Evolutionary conservation across 371 early-diverging fungal genomes (phyloP).

Genomic region (Batkoa obscura): DNA sequence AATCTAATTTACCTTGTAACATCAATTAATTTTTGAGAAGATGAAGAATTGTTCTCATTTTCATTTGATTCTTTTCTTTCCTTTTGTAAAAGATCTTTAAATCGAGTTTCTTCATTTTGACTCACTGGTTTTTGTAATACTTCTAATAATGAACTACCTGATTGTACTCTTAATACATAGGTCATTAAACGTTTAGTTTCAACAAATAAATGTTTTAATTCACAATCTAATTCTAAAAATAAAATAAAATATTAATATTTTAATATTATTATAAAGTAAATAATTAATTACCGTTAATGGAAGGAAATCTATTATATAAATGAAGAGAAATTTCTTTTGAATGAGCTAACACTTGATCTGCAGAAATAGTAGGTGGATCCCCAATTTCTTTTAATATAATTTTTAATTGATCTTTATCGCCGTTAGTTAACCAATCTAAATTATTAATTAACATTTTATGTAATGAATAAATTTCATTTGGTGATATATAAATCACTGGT

Average conservation of each 20-base stretch:
- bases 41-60: not conserved
- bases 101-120: slow-evolving; percentile 49
- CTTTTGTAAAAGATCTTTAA: slow-evolving; percentile 26
- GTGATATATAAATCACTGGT: slow-evolving; percentile 73
- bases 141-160: slow-evolving; percentile 56
- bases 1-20: not conserved
- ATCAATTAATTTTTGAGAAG: not conserved
- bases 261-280: slow-evolving; percentile 10
- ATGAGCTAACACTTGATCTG: slow-evolving; percentile 17
- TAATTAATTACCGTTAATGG: slow-evolving; percentile 10
- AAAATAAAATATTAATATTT: slow-evolving; percentile 4
- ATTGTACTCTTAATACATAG: slow-evolving; percentile 63
- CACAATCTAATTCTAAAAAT: slow-evolving; percentile 40
- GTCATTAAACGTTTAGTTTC: slow-evolving; percentile 81
- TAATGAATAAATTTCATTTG: slow-evolving; percentile 71
- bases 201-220: slow-evolving; percentile 47
- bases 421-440: slow-evolving; percentile 34
- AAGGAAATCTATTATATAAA: slow-evolving; percentile 46
- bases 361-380: slow-evolving; percentile 35
- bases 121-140: slow-evolving; percentile 57
- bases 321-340: slow-evolving; percentile 39
- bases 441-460: slow-evolving; percentile 62
- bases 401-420: slow-evolving; percentile 51
- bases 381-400: slow-evolving; percentile 69
- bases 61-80: slow-evolving; percentile 8